Evolutionary conservation across 2,329 filamentous ascomycete genomes (phyloP), one percentile per base, ranked within the genome.

Genomic region (Aspergillus piperis): DNA sequence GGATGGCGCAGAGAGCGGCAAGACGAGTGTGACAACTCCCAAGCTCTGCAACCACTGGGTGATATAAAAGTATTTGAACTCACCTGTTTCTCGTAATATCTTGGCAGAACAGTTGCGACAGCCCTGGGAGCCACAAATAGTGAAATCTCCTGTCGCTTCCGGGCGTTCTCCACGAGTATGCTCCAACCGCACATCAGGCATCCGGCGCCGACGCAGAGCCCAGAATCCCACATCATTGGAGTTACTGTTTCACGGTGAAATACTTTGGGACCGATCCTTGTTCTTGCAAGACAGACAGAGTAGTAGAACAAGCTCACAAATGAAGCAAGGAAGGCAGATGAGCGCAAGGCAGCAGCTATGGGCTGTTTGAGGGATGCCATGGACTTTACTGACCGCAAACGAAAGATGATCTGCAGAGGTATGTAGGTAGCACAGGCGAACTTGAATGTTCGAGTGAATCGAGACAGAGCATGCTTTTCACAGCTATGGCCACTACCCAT

Each of bases 221-320:
- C 80, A 36, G 79, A 78, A 69, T 86, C 83, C 82, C 82, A 85
- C 81, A 83, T 83, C 71, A 81, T 75, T 5, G 83, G 82, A 30
- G 80, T 82, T 23, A 84, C 71, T 1, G 73, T 74, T 61, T 85
- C 82, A 17, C 72, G 79, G n/a, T 86, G 84, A 23, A 93, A 78
- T 11, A 94, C 21, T 36, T 73, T 84, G 0, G 92, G 92, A 0
- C 91, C 91, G 6, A 95, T 62, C 30, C 90, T 83, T 1, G 88
- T 92, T 48, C 92, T 85, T 5, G 86, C 82, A 0, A 96, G 84
- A 71, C 92, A 96, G 3, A 96, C 89, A 27, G 89, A 88, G 72
- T 96, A 96, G 78, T 93, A 96, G 73, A 94, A 95, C 10, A 92
- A 78, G 1, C 86, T 81, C 65, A 96, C 89, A 74, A 94, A 96